Conservation (phyloP, 106 monocot genomes). For the Dendrobium chrysotoxum region DNA sequence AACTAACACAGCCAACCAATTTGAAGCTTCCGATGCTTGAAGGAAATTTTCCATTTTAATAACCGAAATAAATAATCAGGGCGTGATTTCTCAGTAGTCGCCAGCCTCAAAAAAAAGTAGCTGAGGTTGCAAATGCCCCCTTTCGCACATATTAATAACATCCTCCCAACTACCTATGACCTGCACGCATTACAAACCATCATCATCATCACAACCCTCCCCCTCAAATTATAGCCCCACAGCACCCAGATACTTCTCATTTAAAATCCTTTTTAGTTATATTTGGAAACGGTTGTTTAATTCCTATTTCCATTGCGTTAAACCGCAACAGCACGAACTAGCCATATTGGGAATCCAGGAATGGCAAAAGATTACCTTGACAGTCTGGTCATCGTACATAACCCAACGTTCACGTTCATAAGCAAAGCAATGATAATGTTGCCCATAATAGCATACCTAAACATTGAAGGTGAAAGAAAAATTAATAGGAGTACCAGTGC, state of each 20-base stretch:
- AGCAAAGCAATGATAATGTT: slow-evolving; percentile 90
- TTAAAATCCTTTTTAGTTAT: too few relatives aligned
- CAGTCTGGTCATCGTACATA: slow-evolving; percentile 83
- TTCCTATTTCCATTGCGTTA: too few relatives aligned
- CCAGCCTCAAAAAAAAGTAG: slow-evolving; percentile 75
- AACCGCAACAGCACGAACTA: too few relatives aligned
- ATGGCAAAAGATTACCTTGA: slow-evolving; percentile 50
- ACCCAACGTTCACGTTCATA: slow-evolving; percentile 62
- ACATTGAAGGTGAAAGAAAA: slow-evolving; percentile 3
- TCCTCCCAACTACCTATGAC: slow-evolving; percentile 68
- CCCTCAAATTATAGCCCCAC: too few relatives aligned
- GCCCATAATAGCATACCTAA: slow-evolving; percentile 91
- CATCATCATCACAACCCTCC: too few relatives aligned
- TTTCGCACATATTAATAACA: slow-evolving; percentile 56
- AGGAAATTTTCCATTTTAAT: background rate
- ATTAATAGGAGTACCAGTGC: background rate
- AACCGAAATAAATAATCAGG: background rate
- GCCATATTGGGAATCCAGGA: too few relatives aligned
- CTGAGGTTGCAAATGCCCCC: slow-evolving; percentile 83
- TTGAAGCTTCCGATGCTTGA: background rate
- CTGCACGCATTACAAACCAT: slow-evolving; percentile 22
- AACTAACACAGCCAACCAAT: background rate
- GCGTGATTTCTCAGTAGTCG: slow-evolving; percentile 9
- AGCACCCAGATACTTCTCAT: too few relatives aligned
- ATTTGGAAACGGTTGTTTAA: too few relatives aligned